A percentile compares a stretch with the other conserved stretches of the same genome.
Evolutionary conservation across 345 rosid species (phyloP).

Genomic region (Acer saccharum): DNA sequence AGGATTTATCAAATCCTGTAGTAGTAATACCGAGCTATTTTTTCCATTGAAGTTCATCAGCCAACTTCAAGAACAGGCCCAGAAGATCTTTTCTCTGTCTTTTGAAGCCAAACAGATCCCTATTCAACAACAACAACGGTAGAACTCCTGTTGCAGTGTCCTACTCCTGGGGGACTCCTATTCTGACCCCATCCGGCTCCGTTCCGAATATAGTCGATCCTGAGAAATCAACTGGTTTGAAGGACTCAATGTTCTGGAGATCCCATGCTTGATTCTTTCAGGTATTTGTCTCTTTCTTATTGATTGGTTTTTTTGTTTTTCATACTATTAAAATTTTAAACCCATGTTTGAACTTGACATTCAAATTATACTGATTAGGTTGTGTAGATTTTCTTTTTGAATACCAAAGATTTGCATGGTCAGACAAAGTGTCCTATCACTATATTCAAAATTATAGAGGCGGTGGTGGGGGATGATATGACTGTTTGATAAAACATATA

Average conservation of each 20-base stretch:
- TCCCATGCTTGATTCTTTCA: conserved; percentile 51
- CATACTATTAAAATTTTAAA: neutral
- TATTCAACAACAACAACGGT: conserved; percentile 21
- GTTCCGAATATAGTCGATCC: conserved; percentile 35
- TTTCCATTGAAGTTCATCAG: conserved; percentile 42
- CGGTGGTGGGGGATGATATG: neutral
- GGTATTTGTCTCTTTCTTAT: conserved; percentile 37
- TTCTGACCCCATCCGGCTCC: conserved; percentile 56
- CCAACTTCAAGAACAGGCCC: conserved; percentile 44
- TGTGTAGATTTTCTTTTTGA: conserved; percentile 11
- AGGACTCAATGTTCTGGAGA: conserved; percentile 52
- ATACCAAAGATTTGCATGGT: conserved; percentile 1
- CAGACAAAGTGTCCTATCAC: neutral
- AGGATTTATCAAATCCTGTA: conserved; percentile 30
- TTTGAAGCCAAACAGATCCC: conserved; percentile 46
- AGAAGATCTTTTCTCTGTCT: conserved; percentile 45
- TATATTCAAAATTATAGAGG: neutral
- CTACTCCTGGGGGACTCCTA: conserved; percentile 84
- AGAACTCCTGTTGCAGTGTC: conserved; percentile 36
- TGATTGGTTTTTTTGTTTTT: neutral
- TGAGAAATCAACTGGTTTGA: conserved; percentile 57
- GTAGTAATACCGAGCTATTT: conserved; percentile 26
- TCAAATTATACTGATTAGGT: neutral
- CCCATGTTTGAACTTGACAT: neutral
- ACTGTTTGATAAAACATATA: too few relatives aligned